Percentiles rank a stretch among this genome's conserved stretches.
Evolutionary conservation across 805 yeast genomes (phyloP).

Genomic region (Yamadazyma philogaea): DNA sequence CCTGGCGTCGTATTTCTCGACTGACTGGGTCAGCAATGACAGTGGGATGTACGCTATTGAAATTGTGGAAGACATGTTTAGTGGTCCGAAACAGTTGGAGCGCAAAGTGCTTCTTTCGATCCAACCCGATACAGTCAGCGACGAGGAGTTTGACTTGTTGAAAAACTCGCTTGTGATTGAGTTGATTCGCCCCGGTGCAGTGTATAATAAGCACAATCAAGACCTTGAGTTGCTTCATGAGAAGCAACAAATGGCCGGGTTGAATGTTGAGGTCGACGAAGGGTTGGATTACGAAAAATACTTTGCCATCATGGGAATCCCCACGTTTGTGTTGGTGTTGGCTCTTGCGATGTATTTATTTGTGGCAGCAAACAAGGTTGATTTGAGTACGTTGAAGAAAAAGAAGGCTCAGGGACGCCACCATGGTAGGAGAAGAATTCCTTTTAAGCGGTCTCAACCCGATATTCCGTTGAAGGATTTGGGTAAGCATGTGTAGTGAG

Average conservation of each 20-base stretch:
- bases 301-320: conserved; percentile 64
- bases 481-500: conserved; percentile 5
- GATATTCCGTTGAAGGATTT: conserved; percentile 12
- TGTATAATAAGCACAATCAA: conserved; percentile 45
- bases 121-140: conserved; percentile 66
- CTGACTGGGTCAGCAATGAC: conserved; percentile 66
- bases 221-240: conserved; percentile 42
- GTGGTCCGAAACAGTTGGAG: conserved; percentile 39
- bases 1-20: conserved; percentile 51
- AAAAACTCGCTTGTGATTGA: conserved; percentile 42
- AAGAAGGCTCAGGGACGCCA: conserved; percentile 26
- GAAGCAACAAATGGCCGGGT: conserved; percentile 16
- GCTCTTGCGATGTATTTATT: conserved; percentile 65
- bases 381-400: conserved; percentile 36
- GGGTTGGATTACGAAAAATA: conserved; percentile 55
- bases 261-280: conserved; percentile 37
- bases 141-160: conserved; percentile 61
- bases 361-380: conserved; percentile 51
- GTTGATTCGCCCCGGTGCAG: conserved; percentile 50
- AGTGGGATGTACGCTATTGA: conserved; percentile 66
- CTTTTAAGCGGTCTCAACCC: conserved; percentile 19
- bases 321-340: conserved; percentile 59
- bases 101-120: conserved; percentile 62
- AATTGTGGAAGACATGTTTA: conserved; percentile 61
- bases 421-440: conserved; percentile 29